Evolutionary conservation across 768 basidiomycete species (phyloP).

Genomic region (Mycena rosella): DNA sequence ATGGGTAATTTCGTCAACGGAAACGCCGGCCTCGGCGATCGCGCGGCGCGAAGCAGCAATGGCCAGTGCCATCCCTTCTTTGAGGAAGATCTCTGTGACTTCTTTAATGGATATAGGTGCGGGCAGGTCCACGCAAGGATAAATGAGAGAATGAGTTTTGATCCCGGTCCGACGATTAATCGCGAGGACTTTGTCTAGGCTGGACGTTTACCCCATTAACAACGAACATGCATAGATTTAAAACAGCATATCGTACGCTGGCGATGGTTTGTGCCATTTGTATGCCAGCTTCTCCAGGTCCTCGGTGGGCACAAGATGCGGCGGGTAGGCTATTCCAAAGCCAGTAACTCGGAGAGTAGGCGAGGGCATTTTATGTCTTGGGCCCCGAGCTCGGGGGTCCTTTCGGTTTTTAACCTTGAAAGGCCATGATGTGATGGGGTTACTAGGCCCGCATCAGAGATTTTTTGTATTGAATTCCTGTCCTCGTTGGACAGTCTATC

Average conservation of each 20-base stretch:
- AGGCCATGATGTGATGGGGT: too few relatives aligned
- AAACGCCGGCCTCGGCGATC: slow-evolving; percentile 13
- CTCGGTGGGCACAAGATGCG: not conserved
- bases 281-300: slow-evolving; percentile 19
- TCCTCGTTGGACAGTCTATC: too few relatives aligned
- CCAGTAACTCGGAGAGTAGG: slow-evolving; percentile 45
- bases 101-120: slow-evolving; percentile 18
- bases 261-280: slow-evolving; percentile 17
- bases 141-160: slow-evolving; percentile 17
- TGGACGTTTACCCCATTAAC: not conserved
- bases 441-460: too few relatives aligned
- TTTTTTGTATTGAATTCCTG: too few relatives aligned
- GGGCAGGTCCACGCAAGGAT: slow-evolving; percentile 5
- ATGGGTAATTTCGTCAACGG: slow-evolving; percentile 17
- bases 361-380: slow-evolving; percentile 8
- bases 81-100: slow-evolving; percentile 21
- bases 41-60: slow-evolving; percentile 19
- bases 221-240: too few relatives aligned
- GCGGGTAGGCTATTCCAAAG: slow-evolving; percentile 26
- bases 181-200: slow-evolving; percentile 26
- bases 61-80: slow-evolving; percentile 23
- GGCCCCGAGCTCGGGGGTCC: too few relatives aligned
- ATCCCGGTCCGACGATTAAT: too few relatives aligned
- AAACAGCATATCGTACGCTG: not conserved
- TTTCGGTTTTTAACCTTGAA: too few relatives aligned